Percentiles rank a stretch among this genome's conserved stretches.
Evolutionary conservation across 495 filamentous ascomycete species (phyloP).

Genomic region (Chaetomidium leptoderma): DNA sequence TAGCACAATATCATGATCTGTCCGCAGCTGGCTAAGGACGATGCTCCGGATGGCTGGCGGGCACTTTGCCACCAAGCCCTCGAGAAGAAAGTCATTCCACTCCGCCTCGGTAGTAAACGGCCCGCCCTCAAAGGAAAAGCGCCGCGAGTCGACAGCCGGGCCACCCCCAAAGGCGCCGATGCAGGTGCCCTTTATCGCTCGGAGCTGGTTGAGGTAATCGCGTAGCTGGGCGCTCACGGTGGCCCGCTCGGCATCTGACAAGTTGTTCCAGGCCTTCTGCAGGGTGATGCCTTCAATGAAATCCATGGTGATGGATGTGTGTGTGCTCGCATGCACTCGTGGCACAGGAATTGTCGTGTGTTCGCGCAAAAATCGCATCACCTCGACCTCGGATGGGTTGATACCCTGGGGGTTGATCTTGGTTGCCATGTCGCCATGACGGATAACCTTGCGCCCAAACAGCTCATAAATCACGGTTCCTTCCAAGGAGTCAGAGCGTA

Average conservation of each 20-base stretch:
- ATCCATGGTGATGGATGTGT: not conserved
- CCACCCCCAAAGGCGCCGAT: slow-evolving; percentile 4
- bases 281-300: slow-evolving; percentile 1
- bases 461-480: too few species aligned
- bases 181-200: slow-evolving; percentile 3
- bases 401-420: not conserved
- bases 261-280: not conserved
- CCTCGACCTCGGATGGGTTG: not conserved
- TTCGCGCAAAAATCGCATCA: not conserved
- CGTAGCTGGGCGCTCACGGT: not conserved
- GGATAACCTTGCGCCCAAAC: too few species aligned
- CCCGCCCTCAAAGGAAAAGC: not conserved
- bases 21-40: not conserved
- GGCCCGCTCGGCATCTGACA: not conserved
- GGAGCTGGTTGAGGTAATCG: not conserved
- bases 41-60: not conserved
- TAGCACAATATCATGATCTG: slow-evolving; percentile 4
- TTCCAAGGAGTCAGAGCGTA: too few species aligned
- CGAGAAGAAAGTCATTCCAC: slow-evolving; percentile 2
- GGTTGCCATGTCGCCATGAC: too few species aligned
- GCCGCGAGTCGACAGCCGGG: not conserved
- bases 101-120: not conserved
- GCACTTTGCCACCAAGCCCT: not conserved
- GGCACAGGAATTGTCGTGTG: slow-evolving; percentile 6
- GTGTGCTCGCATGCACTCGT: not conserved